These are phyloP conservation scores for Suhomyces bokatorum DNA, from an alignment of 1,139 yeast genomes.

Conservation along the genomic window DNA sequence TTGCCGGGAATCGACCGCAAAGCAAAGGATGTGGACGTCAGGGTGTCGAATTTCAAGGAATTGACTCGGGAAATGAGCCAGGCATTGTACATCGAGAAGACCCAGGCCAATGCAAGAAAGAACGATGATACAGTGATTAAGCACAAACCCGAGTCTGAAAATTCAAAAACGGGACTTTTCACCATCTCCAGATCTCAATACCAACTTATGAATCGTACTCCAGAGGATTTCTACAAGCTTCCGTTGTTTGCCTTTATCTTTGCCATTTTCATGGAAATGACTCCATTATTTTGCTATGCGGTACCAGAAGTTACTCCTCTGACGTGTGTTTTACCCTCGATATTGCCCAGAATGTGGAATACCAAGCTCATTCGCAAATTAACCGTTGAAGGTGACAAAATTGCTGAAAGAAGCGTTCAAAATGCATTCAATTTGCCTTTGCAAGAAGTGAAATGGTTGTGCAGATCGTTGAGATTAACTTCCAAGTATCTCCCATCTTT, in stretches of 20 bases:
- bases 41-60: slow-evolving; percentile 28
- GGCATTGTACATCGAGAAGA: slow-evolving; percentile 31
- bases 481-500: slow-evolving; percentile 40
- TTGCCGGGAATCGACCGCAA: slow-evolving; percentile 27
- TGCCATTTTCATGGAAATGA: slow-evolving; percentile 59
- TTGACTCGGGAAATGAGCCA: slow-evolving; percentile 40
- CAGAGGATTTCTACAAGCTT: slow-evolving; percentile 54
- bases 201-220: slow-evolving; percentile 59
- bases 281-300: slow-evolving; percentile 58
- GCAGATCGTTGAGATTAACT: slow-evolving; percentile 38
- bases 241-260: slow-evolving; percentile 64
- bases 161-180: slow-evolving; percentile 22
- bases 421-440: slow-evolving; percentile 48
- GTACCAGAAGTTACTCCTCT: slow-evolving; percentile 68
- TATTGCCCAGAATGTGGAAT: slow-evolving; percentile 42
- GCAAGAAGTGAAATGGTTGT: slow-evolving; percentile 35
- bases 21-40: slow-evolving; percentile 28
- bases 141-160: slow-evolving; percentile 12
- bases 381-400: not conserved
- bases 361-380: slow-evolving; percentile 10
- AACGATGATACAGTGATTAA: slow-evolving; percentile 23
- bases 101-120: slow-evolving; percentile 26
- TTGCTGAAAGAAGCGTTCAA: slow-evolving; percentile 14
- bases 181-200: slow-evolving; percentile 54
- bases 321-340: slow-evolving; percentile 63